Evolutionary conservation across 371 early-diverging fungal genomes (phyloP).

Genomic region (Conidiobolus incongruus): DNA sequence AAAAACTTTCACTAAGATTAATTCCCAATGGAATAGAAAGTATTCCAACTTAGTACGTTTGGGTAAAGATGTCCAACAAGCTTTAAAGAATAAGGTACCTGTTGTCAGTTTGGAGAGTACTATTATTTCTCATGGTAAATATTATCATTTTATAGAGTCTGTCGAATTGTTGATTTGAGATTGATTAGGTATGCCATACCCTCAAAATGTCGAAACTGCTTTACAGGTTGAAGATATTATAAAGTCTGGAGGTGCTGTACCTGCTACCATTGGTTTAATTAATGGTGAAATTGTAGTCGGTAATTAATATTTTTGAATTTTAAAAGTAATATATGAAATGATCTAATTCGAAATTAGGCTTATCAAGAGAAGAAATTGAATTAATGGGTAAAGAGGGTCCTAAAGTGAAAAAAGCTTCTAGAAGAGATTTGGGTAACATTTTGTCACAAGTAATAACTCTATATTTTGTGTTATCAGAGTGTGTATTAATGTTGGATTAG

Average conservation of each 20-base stretch:
- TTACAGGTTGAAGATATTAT: conserved; percentile 50
- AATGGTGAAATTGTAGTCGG: conserved; percentile 27
- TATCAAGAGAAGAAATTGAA: conserved; percentile 23
- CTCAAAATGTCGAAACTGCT: conserved; percentile 71
- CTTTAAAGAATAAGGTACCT: conserved; percentile 31
- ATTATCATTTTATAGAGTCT: neutral
- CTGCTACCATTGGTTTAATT: conserved; percentile 79
- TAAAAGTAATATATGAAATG: too few species aligned
- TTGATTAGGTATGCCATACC: conserved; percentile 67
- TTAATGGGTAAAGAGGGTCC: conserved; percentile 31
- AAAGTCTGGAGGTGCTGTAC: conserved; percentile 39
- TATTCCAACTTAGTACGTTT: too few species aligned
- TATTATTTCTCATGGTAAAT: conserved; percentile 71
- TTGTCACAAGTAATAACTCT: conserved; percentile 29
- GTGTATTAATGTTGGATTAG: conserved; percentile 7
- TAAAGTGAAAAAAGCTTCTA: conserved; percentile 53
- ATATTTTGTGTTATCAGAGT: neutral
- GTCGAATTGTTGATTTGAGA: too few species aligned
- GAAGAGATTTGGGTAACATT: conserved; percentile 61
- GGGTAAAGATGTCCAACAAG: conserved; percentile 17
- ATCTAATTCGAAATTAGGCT: too few species aligned
- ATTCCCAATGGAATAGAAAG: too few species aligned
- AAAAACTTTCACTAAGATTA: too few species aligned
- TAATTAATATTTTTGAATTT: too few species aligned
- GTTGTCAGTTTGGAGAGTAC: conserved; percentile 89